Evolutionary conservation across 192 early-diverging fungal species (phyloP).

Genomic region (Entomortierella parvispora): DNA sequence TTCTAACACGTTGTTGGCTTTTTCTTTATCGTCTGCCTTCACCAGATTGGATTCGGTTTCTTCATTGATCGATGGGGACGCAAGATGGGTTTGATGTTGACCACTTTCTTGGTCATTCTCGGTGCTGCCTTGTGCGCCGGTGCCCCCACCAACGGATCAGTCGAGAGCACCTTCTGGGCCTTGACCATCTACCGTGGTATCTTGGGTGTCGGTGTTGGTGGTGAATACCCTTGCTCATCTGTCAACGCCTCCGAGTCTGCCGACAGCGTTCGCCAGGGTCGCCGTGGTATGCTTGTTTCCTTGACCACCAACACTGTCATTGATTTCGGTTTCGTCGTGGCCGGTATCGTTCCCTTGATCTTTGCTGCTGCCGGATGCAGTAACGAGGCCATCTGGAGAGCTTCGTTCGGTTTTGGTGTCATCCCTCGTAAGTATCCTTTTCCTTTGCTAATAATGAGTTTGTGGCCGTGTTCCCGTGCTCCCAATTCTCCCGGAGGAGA

Average conservation of each 20-base stretch:
- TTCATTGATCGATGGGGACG: constrained; percentile 59
- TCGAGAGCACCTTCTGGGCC: constrained; percentile 53
- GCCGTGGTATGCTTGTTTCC: constrained; percentile 53
- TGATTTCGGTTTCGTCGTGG: constrained; percentile 51
- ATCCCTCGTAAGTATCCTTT: constrained; percentile 16
- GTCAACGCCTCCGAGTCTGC: constrained; percentile 58
- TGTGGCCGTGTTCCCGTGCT: too few species aligned
- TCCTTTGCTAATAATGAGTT: not conserved
- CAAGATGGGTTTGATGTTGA: constrained; percentile 55
- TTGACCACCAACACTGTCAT: constrained; percentile 47
- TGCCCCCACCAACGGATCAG: constrained; percentile 20
- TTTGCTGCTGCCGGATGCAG: constrained; percentile 53
- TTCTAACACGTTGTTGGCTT: not conserved
- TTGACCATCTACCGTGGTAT: constrained; percentile 53
- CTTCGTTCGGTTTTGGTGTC: constrained; percentile 58
- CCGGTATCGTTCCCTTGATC: constrained; percentile 50
- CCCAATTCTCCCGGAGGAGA: too few species aligned
- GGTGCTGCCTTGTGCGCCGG: constrained; percentile 55
- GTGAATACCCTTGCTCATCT: constrained; percentile 59
- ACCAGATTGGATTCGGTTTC: constrained; percentile 55
- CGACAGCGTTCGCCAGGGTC: constrained; percentile 43
- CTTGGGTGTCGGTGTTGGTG: constrained; percentile 51
- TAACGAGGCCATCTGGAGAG: constrained; percentile 56
- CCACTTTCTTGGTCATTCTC: constrained; percentile 54
- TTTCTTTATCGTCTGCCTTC: not conserved